Percentiles rank a stretch among this genome's conserved stretches.
Evolutionary conservation across 1,284 basidiomycete species (phyloP).

Genomic region (Melampsora americana): DNA sequence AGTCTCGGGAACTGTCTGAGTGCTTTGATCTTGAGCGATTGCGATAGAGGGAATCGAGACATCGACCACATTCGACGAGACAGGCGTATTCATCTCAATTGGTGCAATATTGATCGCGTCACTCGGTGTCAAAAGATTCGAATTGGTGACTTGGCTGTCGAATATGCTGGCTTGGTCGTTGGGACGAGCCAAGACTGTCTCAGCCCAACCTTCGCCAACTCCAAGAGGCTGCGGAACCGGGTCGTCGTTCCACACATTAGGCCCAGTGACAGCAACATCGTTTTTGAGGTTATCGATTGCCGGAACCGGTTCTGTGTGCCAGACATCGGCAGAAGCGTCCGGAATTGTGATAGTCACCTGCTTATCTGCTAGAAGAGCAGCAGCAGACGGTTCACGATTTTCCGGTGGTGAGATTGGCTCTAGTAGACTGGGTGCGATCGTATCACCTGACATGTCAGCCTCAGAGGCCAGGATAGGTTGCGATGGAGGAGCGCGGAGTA

Average conservation of each 20-base stretch:
- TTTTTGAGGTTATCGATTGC: constrained; percentile 30
- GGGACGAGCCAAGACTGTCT: constrained; percentile 36
- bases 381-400: not conserved
- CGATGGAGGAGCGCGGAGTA: not conserved
- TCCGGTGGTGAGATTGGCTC: not conserved
- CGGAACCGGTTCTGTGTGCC: constrained; percentile 40
- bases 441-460: not conserved
- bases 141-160: constrained; percentile 33
- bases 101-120: constrained; percentile 38
- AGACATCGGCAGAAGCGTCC: constrained; percentile 33
- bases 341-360: constrained; percentile 31
- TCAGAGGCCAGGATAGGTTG: constrained; percentile 4
- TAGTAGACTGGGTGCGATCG: not conserved
- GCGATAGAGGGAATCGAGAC: not conserved
- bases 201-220: constrained; percentile 41
- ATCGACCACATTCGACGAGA: constrained; percentile 10
- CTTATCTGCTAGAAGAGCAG: constrained; percentile 9
- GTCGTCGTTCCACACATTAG: constrained; percentile 44
- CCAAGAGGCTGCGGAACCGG: constrained; percentile 34
- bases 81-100: constrained; percentile 22
- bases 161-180: constrained; percentile 41
- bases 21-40: constrained; percentile 17
- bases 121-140: constrained; percentile 14
- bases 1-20: constrained; percentile 28
- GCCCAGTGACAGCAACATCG: constrained; percentile 24